Percentiles rank a stretch among this genome's conserved stretches.
These are phyloP conservation scores for Fusarium chaquense DNA, from an alignment of 2,329 filamentous ascomycete genomes.

Conservation along the genomic window DNA sequence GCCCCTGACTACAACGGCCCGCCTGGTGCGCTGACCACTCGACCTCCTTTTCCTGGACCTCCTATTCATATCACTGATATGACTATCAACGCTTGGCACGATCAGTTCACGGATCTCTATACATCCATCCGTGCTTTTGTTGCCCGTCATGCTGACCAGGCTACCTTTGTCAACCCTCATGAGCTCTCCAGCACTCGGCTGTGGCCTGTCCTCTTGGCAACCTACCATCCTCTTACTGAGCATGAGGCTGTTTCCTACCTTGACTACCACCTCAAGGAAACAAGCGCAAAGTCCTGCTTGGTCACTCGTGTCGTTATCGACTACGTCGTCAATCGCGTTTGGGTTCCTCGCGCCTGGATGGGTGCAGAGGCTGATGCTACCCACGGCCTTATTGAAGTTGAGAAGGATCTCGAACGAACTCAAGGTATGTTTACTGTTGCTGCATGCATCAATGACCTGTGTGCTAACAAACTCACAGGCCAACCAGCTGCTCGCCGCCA, in stretches of 20 bases:
- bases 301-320: slow-evolving; percentile 58
- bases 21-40: slow-evolving; percentile 35
- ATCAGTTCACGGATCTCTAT: slow-evolving; percentile 55
- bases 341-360: slow-evolving; percentile 56
- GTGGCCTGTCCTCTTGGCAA: slow-evolving; percentile 55
- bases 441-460: background rate
- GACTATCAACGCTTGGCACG: slow-evolving; percentile 52
- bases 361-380: slow-evolving; percentile 54
- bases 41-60: slow-evolving; percentile 41
- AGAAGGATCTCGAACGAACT: slow-evolving; percentile 53
- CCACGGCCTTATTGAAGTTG: slow-evolving; percentile 52
- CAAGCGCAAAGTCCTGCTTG: slow-evolving; percentile 57
- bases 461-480: slow-evolving; percentile 44
- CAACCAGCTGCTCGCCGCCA: slow-evolving; percentile 54
- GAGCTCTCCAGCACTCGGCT: slow-evolving; percentile 50
- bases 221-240: slow-evolving; percentile 55
- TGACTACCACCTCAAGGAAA: slow-evolving; percentile 55
- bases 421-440: slow-evolving; percentile 45
- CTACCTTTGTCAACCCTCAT: slow-evolving; percentile 47
- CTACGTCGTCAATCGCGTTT: slow-evolving; percentile 58
- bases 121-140: slow-evolving; percentile 53
- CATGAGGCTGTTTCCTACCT: slow-evolving; percentile 57
- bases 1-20: slow-evolving; percentile 35
- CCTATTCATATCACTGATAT: slow-evolving; percentile 54
- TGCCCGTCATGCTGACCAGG: slow-evolving; percentile 51